Evolutionary conservation across 2,329 filamentous ascomycete genomes (phyloP).

Genomic region (Fusarium sulawesiense): DNA sequence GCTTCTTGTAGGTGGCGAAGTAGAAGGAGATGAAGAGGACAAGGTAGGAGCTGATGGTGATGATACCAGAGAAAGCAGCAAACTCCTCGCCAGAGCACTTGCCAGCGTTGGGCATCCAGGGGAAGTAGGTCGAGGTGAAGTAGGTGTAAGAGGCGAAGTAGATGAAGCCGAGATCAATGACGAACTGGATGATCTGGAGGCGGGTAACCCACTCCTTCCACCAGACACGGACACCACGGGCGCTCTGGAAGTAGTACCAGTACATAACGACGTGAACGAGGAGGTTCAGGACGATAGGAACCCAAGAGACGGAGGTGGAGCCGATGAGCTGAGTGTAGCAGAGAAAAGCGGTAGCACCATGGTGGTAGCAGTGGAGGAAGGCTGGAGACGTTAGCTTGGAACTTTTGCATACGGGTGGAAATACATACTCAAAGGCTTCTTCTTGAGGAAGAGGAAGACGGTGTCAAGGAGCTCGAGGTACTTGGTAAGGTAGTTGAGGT

Average conservation of each 20-base stretch:
- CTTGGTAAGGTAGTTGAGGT: conserved; percentile 98
- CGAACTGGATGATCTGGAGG: conserved; percentile 95
- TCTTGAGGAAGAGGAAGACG: conserved; percentile 97
- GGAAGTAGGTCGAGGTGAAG: conserved; percentile 92
- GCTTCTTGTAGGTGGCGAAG: conserved; percentile 93
- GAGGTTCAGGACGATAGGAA: conserved; percentile 91
- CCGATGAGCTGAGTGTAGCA: conserved; percentile 98
- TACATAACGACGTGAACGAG: conserved; percentile 98
- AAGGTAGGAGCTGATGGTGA: conserved; percentile 92
- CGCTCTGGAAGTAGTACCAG: conserved; percentile 99
- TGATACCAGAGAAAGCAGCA: conserved; percentile 91
- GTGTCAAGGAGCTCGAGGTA: conserved; percentile 96
- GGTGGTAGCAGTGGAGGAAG: conserved; percentile 99
- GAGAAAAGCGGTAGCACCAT: conserved; percentile 94
- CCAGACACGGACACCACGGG: conserved; percentile 94
- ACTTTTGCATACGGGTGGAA: neutral
- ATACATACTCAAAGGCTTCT: conserved; percentile 84
- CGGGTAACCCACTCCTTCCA: conserved; percentile 99
- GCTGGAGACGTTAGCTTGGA: conserved; percentile 60
- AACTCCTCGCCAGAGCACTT: conserved; percentile 96
- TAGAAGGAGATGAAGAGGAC: conserved; percentile 99
- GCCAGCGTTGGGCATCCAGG: conserved; percentile 83
- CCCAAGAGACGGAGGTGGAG: conserved; percentile 93
- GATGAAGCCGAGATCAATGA: conserved; percentile 97
- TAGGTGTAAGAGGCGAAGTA: conserved; percentile 99